Base-by-base conservation (phyloP, 495 filamentous ascomycete genomes). In the Sabuloglossum arenarium region DNA sequence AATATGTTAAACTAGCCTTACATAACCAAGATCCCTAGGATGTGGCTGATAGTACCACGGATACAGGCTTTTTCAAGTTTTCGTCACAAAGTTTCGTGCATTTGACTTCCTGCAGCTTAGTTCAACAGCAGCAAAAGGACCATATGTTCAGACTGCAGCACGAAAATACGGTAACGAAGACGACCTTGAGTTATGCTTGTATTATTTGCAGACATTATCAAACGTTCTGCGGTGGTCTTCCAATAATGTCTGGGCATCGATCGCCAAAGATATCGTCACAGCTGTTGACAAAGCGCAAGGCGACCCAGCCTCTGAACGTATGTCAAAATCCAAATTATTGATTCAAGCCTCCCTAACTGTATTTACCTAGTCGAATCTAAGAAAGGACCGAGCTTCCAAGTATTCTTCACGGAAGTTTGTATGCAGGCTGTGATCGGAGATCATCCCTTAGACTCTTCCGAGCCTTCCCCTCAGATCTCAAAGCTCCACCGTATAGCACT, bases 141-240 rank as follows among this genome's bases (percentile, higher is more conserved):
- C 29, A 1, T 54, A 55, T 39, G 28, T 61, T 16, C 29, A 58
- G 9, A 46, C 45, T 6, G 47, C 54, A 11, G 10, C 30, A 19
- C 57, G 63, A 21, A 56, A 61, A 53, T 64, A 65, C 57, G 59
- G 62, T 4, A 64, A 64, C 39, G 71, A 76, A 30, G 80, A 87
- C 60, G 85, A 91, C 61, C 72, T 86, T 43, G 81, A 82, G 57
- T 73, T 89, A 54, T 85, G 78, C 58, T 69, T 82, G 12, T 94
- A 96, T 64, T 81, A 91, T 61, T 65, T 94, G 16, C 79, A 79
- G 59, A 83, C 82, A 1, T 66, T 91, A 0, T 81, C 80, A 16
- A 86, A 85, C 59, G 69, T 90, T 31, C 69, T 93, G 34, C 70
- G 73, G 45, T 79, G 74, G 68, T 74, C 79, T 2, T 76, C 81